Base-by-base conservation (phyloP, 306 rosid species). In the Cicer yamashitae region DNA sequence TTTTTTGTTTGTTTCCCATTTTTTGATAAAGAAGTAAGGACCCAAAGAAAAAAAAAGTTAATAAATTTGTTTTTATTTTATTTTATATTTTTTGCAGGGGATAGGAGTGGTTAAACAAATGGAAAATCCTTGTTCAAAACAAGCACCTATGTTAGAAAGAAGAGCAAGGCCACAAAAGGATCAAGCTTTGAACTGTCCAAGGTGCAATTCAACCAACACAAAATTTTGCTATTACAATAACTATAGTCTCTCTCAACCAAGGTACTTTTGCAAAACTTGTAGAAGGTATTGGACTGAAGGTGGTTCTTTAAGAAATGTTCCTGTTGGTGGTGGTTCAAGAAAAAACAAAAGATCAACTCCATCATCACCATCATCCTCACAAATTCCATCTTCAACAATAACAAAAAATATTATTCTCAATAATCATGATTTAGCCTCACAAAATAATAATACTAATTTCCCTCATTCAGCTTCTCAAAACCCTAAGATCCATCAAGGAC, bases 211-310 rank as follows among this genome's bases (percentile, higher is more conserved):
- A 10, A 90, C 91, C 13, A 96, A 91, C 85, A 96, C 99, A 1
- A 96, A 94, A 74, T 96, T 96, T 85, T 96, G 99, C 15, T 96
- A 96, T 88, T 96, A 96, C 83, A 96, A 96, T 54, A 96, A 96
- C 80, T 96, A 92, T 43, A 92, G 97, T 53, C 91, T 96, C 69
- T 77, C 98, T n/a, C 99, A 96, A 82, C 99, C 99, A 20, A 88
- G 99, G 61, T 92, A 90, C 82, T 92, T 96, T 10, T 96, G 99
- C 84, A 96, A 96, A 82, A 86, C 98, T 67, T 96, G 99, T 76
- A 74, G 96, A 69, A 92, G 99, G 90, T 96, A 96, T 74, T 96
- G 99, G 99, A 96, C 99, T 75, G 96, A 91, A 53, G 99, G 99
- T 71, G 99, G 99, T 3, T 92, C 99, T 18, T 74, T 96, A 34